Conservation (phyloP, 306 rosid species). For the Phaseolus lunatus region DNA sequence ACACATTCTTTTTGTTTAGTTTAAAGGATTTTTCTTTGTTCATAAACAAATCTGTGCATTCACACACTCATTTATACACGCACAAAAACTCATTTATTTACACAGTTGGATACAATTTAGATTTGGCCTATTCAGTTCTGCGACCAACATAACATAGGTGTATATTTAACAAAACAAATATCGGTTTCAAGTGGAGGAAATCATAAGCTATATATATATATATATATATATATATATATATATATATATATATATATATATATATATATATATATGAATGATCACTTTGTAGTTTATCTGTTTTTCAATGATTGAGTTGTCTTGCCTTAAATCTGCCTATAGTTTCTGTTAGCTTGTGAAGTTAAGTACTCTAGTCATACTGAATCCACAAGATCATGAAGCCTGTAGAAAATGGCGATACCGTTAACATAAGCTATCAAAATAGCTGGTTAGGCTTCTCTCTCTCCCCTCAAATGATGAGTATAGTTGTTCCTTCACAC, state of each 20-base stretch:
- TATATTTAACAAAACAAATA: slow-evolving; percentile 20
- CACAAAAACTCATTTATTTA: not conserved
- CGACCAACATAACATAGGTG: slow-evolving; percentile 43
- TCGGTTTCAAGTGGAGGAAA: slow-evolving; percentile 35
- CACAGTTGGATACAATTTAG: slow-evolving; percentile 37
- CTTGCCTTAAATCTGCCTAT: slow-evolving; percentile 50
- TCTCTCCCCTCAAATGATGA: slow-evolving; percentile 67
- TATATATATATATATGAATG: slow-evolving; percentile 2
- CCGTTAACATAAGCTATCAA: slow-evolving; percentile 36
- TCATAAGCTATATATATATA: not conserved
- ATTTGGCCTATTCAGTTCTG: slow-evolving; percentile 51
- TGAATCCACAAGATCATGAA: slow-evolving; percentile 50
- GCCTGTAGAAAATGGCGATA: slow-evolving; percentile 56
- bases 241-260: not conserved
- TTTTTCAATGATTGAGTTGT: slow-evolving; percentile 60
- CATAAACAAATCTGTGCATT: slow-evolving; percentile 45
- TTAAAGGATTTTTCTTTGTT: slow-evolving; percentile 61
- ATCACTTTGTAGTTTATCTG: slow-evolving; percentile 51
- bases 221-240: not conserved
- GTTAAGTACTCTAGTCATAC: slow-evolving; percentile 7
- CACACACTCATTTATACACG: slow-evolving; percentile 38
- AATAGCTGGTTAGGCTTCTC: slow-evolving; percentile 71
- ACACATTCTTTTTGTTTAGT: slow-evolving; percentile 71
- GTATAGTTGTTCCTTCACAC: slow-evolving; percentile 51
- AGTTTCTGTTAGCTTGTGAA: slow-evolving; percentile 31